Evolutionary conservation across 2,329 filamentous ascomycete genomes (phyloP).

Genomic region (Ophiocordyceps polyrhachis-furcata): DNA sequence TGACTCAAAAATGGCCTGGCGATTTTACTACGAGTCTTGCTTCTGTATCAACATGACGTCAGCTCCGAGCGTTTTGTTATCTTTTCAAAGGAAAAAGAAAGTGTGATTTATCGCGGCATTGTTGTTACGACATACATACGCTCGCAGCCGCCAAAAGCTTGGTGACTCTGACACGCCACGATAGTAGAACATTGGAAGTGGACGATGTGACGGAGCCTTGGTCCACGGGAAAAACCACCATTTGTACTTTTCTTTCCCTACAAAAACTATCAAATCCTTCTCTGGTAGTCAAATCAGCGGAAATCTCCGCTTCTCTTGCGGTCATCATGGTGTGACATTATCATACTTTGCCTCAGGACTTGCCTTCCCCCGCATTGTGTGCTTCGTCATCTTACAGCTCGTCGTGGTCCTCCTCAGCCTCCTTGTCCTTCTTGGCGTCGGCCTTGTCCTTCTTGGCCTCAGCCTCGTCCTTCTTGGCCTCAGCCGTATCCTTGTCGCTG

Average conservation of each 20-base stretch:
- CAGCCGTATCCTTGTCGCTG: slow-evolving; percentile 23
- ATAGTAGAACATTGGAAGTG: too few relatives aligned
- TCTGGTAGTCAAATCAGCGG: slow-evolving; percentile 5
- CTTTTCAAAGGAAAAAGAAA: not conserved
- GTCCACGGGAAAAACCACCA: slow-evolving; percentile 3
- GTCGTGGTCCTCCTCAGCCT: slow-evolving; percentile 35
- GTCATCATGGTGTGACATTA: slow-evolving; percentile 14
- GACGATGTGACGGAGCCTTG: not conserved
- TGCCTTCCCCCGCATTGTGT: not conserved
- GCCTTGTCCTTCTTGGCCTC: slow-evolving; percentile 12
- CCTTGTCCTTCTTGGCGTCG: slow-evolving; percentile 7
- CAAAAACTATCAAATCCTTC: slow-evolving; percentile 10
- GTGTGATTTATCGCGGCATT: too few relatives aligned
- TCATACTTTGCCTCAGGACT: not conserved
- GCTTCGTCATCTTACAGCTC: slow-evolving; percentile 44
- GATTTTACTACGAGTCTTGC: not conserved
- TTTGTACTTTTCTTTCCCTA: slow-evolving; percentile 1
- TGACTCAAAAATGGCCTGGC: not conserved
- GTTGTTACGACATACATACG: not conserved
- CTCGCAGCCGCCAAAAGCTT: not conserved
- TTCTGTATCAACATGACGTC: not conserved
- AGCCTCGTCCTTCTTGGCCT: slow-evolving; percentile 21
- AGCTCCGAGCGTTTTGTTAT: not conserved
- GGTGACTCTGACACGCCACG: too few relatives aligned
- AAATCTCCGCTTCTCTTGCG: slow-evolving; percentile 13